Evolutionary conservation across 768 basidiomycete species (phyloP).

Genomic region (Lactifluus echinatus): DNA sequence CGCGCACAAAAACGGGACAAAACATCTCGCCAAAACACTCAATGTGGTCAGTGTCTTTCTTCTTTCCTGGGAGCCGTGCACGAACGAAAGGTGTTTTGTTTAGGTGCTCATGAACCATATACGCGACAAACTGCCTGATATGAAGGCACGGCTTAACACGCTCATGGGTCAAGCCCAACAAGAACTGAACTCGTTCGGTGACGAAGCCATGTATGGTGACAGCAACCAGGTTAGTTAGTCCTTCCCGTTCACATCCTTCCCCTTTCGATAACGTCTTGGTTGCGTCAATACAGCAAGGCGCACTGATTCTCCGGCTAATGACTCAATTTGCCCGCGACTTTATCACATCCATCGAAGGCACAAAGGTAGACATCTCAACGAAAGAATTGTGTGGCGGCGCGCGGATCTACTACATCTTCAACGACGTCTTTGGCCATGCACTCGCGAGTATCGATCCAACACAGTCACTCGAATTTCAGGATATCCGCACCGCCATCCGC

Average conservation of each 20-base stretch:
- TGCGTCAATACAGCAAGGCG: slow-evolving; percentile 54
- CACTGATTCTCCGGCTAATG: slow-evolving; percentile 90
- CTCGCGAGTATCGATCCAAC: slow-evolving; percentile 86
- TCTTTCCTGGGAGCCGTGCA: not conserved
- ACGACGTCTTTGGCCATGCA: slow-evolving; percentile 93
- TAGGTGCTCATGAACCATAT: slow-evolving; percentile 95
- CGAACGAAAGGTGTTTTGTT: not conserved
- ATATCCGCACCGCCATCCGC: slow-evolving; percentile 95
- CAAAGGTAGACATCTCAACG: slow-evolving; percentile 90
- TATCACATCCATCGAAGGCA: slow-evolving; percentile 94
- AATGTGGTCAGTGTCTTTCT: slow-evolving; percentile 59
- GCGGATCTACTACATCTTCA: slow-evolving; percentile 98
- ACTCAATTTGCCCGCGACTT: slow-evolving; percentile 98
- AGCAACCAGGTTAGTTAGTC: slow-evolving; percentile 64
- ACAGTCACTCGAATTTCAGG: slow-evolving; percentile 82
- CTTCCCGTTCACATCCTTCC: not conserved
- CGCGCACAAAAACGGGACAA: slow-evolving; percentile 96
- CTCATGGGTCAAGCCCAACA: slow-evolving; percentile 99
- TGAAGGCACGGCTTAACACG: slow-evolving; percentile 97
- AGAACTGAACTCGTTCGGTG: slow-evolving; percentile 94
- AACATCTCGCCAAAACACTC: slow-evolving; percentile 84
- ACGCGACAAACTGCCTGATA: slow-evolving; percentile 96
- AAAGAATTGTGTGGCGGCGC: slow-evolving; percentile 98
- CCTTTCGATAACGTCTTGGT: not conserved
- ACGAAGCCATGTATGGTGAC: slow-evolving; percentile 85